phyloP scores from a whole-genome alignment of 768 basidiomycete genomes.

The Kwoniella botswanensis region DNA sequence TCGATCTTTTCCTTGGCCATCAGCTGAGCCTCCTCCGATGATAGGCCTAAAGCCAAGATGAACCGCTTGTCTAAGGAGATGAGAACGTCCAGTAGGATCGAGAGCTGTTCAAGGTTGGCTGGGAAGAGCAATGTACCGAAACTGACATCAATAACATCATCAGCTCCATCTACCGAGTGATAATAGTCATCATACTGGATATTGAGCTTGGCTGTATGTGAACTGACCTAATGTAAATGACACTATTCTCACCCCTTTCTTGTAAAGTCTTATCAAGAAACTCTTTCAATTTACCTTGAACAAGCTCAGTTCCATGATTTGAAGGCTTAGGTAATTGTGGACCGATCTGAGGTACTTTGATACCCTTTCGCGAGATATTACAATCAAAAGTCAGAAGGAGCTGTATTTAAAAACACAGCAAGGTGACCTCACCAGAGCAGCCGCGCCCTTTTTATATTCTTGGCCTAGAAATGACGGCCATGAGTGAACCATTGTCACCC shows the following conservation, averaged over 20 bases:
- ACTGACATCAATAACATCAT: constrained; percentile 10
- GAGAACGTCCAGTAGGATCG: constrained; percentile 25
- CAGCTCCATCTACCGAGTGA: not conserved
- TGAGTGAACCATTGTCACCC: constrained; percentile 10
- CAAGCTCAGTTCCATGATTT: constrained; percentile 2
- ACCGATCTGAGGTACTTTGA: constrained; percentile 12
- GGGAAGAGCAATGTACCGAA: constrained; percentile 28
- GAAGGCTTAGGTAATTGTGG: constrained; percentile 20
- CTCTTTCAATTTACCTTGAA: constrained; percentile 3
- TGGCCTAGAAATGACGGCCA: constrained; percentile 22
- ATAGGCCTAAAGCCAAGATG: constrained; percentile 22
- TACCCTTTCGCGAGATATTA: not conserved
- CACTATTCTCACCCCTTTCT: constrained; percentile 13
- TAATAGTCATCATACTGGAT: no score
- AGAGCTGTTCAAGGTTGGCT: constrained; percentile 18
- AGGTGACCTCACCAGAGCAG: constrained; percentile 1
- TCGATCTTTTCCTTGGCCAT: constrained; percentile 20
- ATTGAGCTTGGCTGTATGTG: no score
- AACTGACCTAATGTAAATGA: constrained; percentile 28
- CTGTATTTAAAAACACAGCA: no score
- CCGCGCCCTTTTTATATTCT: constrained; percentile 6
- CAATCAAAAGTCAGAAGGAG: no score
- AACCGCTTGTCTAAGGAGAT: constrained; percentile 8
- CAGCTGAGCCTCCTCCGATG: constrained; percentile 8
- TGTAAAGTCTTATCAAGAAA: constrained; percentile 15